Evolutionary conservation across 768 basidiomycete species (phyloP).

Genomic region (Auriscalpium orientale): DNA sequence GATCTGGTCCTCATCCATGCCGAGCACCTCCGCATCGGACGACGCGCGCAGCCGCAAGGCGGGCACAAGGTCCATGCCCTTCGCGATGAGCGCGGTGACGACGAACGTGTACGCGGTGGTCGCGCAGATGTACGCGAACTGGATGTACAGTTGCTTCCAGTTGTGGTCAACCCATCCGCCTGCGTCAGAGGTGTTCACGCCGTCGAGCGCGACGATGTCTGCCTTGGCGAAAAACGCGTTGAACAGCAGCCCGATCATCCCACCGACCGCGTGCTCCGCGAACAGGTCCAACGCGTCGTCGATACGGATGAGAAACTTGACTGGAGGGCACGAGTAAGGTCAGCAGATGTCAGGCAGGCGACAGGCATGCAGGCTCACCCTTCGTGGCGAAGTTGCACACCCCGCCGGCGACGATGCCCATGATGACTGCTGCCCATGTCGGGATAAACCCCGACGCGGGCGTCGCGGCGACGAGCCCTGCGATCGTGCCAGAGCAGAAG

Average conservation of each 20-base stretch:
- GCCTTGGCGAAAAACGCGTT: conserved; percentile 86
- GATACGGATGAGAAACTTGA: conserved; percentile 60
- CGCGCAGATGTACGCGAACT: conserved; percentile 82
- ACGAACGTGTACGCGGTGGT: conserved; percentile 71
- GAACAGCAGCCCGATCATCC: conserved; percentile 69
- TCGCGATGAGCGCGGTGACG: conserved; percentile 74
- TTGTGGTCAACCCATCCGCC: conserved; percentile 89
- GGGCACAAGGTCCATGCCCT: conserved; percentile 85
- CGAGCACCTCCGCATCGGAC: conserved; percentile 67
- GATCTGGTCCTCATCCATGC: conserved; percentile 77
- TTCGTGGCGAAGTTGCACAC: conserved; percentile 83
- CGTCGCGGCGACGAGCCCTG: conserved; percentile 83
- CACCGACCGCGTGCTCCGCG: conserved; percentile 85
- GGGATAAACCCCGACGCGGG: conserved; percentile 80
- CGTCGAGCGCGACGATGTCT: conserved; percentile 76
- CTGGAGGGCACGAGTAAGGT: conserved; percentile 28
- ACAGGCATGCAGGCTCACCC: conserved; percentile 32
- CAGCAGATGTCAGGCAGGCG: background rate
- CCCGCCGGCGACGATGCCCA: conserved; percentile 66
- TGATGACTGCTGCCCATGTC: conserved; percentile 68
- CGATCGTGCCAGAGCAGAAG: conserved; percentile 86
- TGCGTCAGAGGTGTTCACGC: conserved; percentile 44
- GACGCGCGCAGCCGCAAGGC: conserved; percentile 63
- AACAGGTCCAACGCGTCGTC: conserved; percentile 93
- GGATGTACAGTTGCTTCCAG: conserved; percentile 73